Evolutionary conservation across 768 basidiomycete genomes (phyloP), one percentile per base, ranked within the genome.

Genomic region (Auriculariales sp.): DNA sequence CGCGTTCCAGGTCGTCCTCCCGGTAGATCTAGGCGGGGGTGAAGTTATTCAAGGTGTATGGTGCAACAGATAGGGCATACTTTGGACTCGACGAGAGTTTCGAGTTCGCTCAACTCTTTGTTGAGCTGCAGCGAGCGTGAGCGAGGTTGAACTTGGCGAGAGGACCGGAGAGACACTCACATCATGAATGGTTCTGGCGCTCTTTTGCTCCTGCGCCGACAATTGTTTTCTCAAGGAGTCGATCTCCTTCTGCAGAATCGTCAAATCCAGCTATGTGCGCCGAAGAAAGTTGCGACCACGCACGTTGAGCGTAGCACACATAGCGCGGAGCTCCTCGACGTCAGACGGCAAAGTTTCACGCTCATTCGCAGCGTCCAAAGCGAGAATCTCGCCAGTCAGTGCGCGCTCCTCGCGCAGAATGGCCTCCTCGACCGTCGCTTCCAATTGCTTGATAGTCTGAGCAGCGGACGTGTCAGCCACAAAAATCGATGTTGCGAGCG

Each of bases 11-110:
- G 55, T 91, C 89, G 59, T 91, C 90, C 78, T 91, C 90, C 34
- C 82, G 80, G 60, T 91, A 90, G 54, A 92, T 91, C 86, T 89
- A 53, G 11, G 17, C 28, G 5, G 7, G 5, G n/a, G n/a, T n/a
- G n/a, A n/a, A n/a, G n/a, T n/a, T n/a, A n/a, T n/a, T n/a, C n/a
- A n/a, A n/a, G n/a, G n/a, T n/a, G n/a, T n/a, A n/a, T n/a, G n/a
- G n/a, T n/a, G n/a, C n/a, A n/a, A n/a, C n/a, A n/a, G 35, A n/a
- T 6, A n/a, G 7, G 22, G 46, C 57, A 60, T 53, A 88, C 89
- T 78, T 95, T 97, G 49, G 87, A 76, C 62, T 99, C 94, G n/a
- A 97, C 81, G 34, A 99, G 71, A 32, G 82, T 75, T 64, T 98
- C 94, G 17, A 97, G 73, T 61, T 97, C 92, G 49, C 81, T 78